Evolutionary conservation across 352 stramenopile species (phyloP), one percentile per base, ranked within the genome.

Genomic region (Phytophthora chlamydospora): DNA sequence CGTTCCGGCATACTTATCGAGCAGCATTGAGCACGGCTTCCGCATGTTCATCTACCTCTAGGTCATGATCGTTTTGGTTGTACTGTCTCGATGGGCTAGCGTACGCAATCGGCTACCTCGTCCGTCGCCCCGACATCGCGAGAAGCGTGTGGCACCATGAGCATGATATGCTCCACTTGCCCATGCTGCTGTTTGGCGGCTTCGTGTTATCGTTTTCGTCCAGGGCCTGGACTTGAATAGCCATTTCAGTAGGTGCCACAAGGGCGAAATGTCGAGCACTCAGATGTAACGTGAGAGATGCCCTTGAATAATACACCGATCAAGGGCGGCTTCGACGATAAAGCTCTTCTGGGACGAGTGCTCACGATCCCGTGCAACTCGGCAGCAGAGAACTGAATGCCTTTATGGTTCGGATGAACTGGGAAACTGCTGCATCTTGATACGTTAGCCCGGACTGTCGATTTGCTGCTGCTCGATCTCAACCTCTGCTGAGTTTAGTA

Each of bases 291-390:
- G n/a, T n/a, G n/a, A n/a, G n/a, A n/a, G n/a, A n/a, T n/a, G n/a
- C n/a, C n/a, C n/a, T n/a, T n/a, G n/a, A n/a, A n/a, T n/a, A n/a
- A n/a, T n/a, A n/a, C n/a, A 11, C 76, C 73, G 1, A 62, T 85
- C 35, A 79, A 78, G 38, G 83, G 77, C 50, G 68, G 73, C 33
- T 85, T 74, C 35, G 71, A 16, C 81, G 13, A 85, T 83, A 68
- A 80, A 77, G 24, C 70, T 80, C 33, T 85, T 71, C 53, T 88
- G 78, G 78, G 24, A 58, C 2, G 34, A 66, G 9, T 85, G 6
- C 27, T 52, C 2, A 24, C 41, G 0, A 88, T 88, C 14, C 39
- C 73, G 11, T 88, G 78, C 52, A 14, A 69, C n/a, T 19, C 32
- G 2, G 16, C 58, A 0, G 36, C 58, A 6, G 59, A 62, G 35